These are phyloP conservation scores for Microthlaspi erraticum DNA, from an alignment of 345 rosid species.

Conservation along the genomic window DNA sequence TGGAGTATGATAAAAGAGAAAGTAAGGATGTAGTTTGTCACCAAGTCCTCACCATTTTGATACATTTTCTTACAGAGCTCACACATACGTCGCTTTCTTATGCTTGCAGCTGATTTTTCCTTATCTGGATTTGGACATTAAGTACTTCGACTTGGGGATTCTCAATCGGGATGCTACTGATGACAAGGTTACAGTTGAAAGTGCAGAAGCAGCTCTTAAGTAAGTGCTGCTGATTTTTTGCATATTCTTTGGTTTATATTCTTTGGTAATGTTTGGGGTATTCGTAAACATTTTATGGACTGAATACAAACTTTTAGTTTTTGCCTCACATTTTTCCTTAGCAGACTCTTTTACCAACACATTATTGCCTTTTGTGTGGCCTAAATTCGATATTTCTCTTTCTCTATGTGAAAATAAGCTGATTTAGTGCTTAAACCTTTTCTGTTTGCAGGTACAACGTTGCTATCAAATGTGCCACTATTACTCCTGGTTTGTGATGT, in stretches of 20 bases:
- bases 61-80: slow-evolving; percentile 1
- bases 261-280: background rate
- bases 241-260: background rate
- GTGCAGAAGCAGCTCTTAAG: slow-evolving; percentile 90
- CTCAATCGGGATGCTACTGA: slow-evolving; percentile 89
- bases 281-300: background rate
- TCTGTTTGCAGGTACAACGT: slow-evolving; percentile 78
- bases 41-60: background rate
- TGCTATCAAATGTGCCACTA: slow-evolving; percentile 97
- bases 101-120: slow-evolving; percentile 83
- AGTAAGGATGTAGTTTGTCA: slow-evolving; percentile 46
- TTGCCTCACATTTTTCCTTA: background rate
- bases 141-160: slow-evolving; percentile 91
- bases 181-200: slow-evolving; percentile 80
- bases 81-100: slow-evolving; percentile 26
- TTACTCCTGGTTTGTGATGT: slow-evolving; percentile 81
- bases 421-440: background rate
- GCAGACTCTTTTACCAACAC: background rate
- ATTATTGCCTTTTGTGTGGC: background rate
- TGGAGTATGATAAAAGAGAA: slow-evolving; percentile 89
- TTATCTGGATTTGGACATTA: slow-evolving; percentile 78
- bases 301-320: background rate
- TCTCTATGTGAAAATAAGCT: slow-evolving; percentile 13
- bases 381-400: background rate
- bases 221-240: slow-evolving; percentile 46